Evolutionary conservation across 1,139 yeast genomes (phyloP).

Genomic region (Pichia sp.): DNA sequence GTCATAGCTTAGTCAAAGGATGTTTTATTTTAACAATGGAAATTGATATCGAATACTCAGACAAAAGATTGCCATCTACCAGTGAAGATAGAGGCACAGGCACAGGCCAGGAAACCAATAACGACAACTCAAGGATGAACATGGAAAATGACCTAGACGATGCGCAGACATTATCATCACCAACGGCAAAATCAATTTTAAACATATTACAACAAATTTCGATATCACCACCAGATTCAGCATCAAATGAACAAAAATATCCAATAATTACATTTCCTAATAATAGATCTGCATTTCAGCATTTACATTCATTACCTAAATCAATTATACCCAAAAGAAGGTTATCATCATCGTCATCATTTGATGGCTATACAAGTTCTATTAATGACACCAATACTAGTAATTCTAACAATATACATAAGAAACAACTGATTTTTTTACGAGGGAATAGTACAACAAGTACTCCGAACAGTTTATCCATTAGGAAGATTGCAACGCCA

Average conservation of each 20-base stretch:
- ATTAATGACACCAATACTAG: background rate
- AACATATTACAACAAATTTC: slow-evolving; percentile 24
- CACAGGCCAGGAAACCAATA: no score
- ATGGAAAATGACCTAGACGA: background rate
- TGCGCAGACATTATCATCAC: slow-evolving; percentile 1
- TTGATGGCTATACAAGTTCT: slow-evolving; percentile 5
- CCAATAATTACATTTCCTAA: background rate
- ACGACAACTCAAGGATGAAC: background rate
- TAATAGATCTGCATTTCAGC: slow-evolving; percentile 6
- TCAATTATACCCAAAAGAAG: slow-evolving; percentile 11
- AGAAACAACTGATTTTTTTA: slow-evolving; percentile 9
- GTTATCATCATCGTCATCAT: slow-evolving; percentile 15
- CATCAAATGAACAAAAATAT: background rate
- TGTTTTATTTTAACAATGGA: background rate
- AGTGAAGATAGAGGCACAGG: background rate
- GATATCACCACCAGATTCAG: slow-evolving; percentile 15
- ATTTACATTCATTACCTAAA: slow-evolving; percentile 12
- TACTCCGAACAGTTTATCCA: background rate
- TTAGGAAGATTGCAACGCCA: slow-evolving; percentile 2
- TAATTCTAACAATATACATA: slow-evolving; percentile 4
- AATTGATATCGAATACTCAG: background rate
- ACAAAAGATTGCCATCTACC: no score
- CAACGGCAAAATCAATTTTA: slow-evolving; percentile 22
- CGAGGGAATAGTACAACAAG: slow-evolving; percentile 7
- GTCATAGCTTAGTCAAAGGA: no score